Evolutionary conservation across 2,329 filamentous ascomycete genomes (phyloP), one percentile per base, ranked within the genome.

Genomic region (Calonectria leucothoes): DNA sequence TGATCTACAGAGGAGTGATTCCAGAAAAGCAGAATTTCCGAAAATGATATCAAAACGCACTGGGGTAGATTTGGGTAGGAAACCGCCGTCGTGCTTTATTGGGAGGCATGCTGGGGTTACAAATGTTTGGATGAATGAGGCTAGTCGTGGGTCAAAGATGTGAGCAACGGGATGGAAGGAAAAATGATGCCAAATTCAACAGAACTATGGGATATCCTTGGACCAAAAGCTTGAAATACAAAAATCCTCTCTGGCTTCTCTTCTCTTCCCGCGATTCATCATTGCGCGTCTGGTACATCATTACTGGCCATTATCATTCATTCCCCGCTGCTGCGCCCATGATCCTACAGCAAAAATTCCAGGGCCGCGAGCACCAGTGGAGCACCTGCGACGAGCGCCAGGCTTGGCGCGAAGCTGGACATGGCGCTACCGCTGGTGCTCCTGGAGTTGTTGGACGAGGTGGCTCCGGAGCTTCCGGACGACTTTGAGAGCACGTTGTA

Each of bases 401-500:
- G 25, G 59, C 59, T 42, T 31, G 59, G 59, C 17, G 23, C 39
- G 11, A 48, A 48, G 8, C 3, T 20, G 20, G 39, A 45, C 23
- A 39, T 27, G 29, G 59, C 37, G 8, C 20, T 48, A 17, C 39
- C 27, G 17, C 37, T 37, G 25, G 17, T n/a, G 17, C 2, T 64
- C 15, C 29, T 48, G 59, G 59, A 45, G 27, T n/a, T 64, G 59
- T 31, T 64, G 59, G 37, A n/a, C 6, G 59, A 42, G 33, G 59
- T n/a, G 6, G 59, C 4, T 7, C 59, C 59, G 59, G 59, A 31
- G 37, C 37, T 64, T 48, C 59, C 59, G 59, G 59, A 74, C 17
- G 52, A 70, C 72, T 61, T 71, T 51, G 57, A 64, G 52, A 45
- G 59, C 35, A 25, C 25, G 14, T 84, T 73, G 71, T 82, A 86